Evolutionary conservation across 352 stramenopile genomes (phyloP).

Genomic region (Phytophthora tentaculata): DNA sequence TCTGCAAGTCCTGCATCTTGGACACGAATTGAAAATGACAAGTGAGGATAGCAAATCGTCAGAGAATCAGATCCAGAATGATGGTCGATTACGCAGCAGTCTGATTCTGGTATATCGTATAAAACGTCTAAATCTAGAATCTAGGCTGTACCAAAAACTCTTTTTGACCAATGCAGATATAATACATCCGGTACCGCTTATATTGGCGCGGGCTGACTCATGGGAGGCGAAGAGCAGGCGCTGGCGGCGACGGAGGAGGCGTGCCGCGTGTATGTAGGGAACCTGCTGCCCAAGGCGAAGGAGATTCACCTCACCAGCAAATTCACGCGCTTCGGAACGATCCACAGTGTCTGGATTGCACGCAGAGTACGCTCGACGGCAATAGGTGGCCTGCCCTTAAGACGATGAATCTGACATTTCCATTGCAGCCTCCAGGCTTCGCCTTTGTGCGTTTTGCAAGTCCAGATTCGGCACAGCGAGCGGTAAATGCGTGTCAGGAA

Average conservation of each 20-base stretch:
- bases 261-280: conserved; percentile 79
- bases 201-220: no score
- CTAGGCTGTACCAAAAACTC: no score
- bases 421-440: conserved; percentile 73
- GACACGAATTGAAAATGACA: neutral
- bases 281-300: conserved; percentile 73
- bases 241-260: conserved; percentile 30
- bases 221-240: conserved; percentile 24
- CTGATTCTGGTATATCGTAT: no score
- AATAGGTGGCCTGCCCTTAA: neutral
- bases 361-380: conserved; percentile 51
- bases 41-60: no score
- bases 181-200: no score
- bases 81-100: no score
- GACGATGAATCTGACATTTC: conserved; percentile 20
- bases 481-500: conserved; percentile 48
- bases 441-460: conserved; percentile 76
- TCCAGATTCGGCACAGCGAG: conserved; percentile 49
- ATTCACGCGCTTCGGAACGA: conserved; percentile 71
- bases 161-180: no score
- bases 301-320: conserved; percentile 65
- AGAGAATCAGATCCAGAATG: no score
- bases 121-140: no score
- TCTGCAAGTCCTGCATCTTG: conserved; percentile 40
- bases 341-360: conserved; percentile 79